Base-by-base conservation (phyloP, 495 filamentous ascomycete species). In the Neurospora sp. region DNA sequence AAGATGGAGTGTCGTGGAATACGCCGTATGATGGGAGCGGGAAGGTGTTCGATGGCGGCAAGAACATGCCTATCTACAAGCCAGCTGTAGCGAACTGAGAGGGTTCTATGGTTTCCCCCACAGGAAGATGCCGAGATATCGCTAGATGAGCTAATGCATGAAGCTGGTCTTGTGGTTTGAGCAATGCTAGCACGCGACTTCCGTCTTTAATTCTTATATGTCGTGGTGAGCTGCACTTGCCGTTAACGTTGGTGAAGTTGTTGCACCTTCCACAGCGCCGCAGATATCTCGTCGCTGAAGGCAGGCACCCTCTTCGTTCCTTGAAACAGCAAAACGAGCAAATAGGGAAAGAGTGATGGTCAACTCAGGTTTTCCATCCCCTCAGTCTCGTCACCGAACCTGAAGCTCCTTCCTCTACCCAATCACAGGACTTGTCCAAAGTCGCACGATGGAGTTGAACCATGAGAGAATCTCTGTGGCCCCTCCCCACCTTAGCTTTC, bases 11-110 rank as follows among this genome's bases (percentile, higher is more conserved):
- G 39, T 1, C 53, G 53, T 65, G 53, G 53, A 17, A 65, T 31
- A 83, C 82, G 1, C 85, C 85, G 4, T 87, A 87, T 69, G 84
- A 86, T 70, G 85, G 85, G 0, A 84, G 83, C 69, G 84, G 85
- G 8, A 78, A 68, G 10, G 77, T 86, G 9, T 81, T 76, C 65
- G 85, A 86, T 73, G 84, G 81, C 0, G 78, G 76, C n/a, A 72
- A 76, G 35, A 75, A 79, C 31, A 73, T 70, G 53, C 80, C 80
- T 16, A 72, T 78, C 0, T 81, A 81, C 61, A 75, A 70, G 5
- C 17, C 69, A 8, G 74, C 77, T 3, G 68, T 27, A 27, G 71
- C 71, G 8, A 77, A 76, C 68, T 41, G 37, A 69, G n/a, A 7
- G 5, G 1, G 35, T 12, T 17, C 7, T 7, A 27, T 20, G 8